These are phyloP conservation scores for Ganoderma lingzhi DNA, from an alignment of 1,284 basidiomycete genomes.

Conservation along the genomic window DNA sequence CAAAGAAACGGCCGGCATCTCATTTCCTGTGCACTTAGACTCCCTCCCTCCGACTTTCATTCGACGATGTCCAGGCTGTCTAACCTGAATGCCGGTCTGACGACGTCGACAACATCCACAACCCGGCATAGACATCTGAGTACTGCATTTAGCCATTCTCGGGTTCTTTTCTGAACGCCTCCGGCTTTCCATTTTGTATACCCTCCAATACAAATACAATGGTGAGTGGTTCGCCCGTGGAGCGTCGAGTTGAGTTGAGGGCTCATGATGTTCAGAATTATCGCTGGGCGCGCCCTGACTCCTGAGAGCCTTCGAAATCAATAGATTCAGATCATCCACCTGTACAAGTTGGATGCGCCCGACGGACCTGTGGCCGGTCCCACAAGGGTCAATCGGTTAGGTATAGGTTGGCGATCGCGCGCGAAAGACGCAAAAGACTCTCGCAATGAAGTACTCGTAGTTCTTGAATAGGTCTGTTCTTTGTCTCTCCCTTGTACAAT, in stretches of 20 bases:
- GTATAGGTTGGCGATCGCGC: background rate
- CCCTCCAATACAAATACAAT: constrained; percentile 2
- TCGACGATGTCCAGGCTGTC: background rate
- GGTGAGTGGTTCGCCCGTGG: background rate
- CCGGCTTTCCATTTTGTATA: background rate
- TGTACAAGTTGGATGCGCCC: background rate
- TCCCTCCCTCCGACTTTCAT: background rate
- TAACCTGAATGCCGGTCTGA: constrained; percentile 1
- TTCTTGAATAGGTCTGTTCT: background rate
- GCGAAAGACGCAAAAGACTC: background rate
- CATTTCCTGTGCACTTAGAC: background rate
- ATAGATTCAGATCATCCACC: background rate
- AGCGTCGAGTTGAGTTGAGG: constrained; percentile 4
- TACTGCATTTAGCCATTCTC: background rate
- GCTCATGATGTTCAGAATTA: background rate
- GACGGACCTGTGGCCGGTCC: background rate
- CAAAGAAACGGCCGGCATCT: constrained; percentile 3
- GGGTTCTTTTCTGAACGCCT: constrained; percentile 3
- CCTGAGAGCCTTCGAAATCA: background rate
- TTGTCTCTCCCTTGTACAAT: background rate
- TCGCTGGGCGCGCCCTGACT: background rate
- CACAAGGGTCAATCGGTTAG: background rate
- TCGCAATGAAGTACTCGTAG: background rate
- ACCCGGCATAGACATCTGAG: too few relatives aligned
- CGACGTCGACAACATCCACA: too few relatives aligned